A percentile compares a stretch with the other conserved stretches of the same genome.
Conservation (phyloP, 495 filamentous ascomycete species). For the Amniculicola lignicola region DNA sequence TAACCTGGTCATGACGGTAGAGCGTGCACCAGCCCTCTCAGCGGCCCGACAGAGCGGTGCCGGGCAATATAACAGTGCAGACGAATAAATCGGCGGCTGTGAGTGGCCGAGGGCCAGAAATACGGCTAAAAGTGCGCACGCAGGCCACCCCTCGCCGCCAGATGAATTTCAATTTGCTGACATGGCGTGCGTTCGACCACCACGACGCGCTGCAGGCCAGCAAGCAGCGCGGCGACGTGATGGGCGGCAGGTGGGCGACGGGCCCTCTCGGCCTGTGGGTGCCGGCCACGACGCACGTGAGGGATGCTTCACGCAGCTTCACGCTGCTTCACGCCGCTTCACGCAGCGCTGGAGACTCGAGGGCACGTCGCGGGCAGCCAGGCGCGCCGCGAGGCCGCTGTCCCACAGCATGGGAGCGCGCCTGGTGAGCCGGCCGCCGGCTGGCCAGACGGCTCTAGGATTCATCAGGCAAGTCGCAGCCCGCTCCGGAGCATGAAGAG, state of each 20-base stretch:
- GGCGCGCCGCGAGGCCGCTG: too few relatives aligned
- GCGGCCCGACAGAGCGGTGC: conserved; percentile 8
- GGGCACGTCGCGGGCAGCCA: too few relatives aligned
- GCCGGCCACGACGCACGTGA: too few relatives aligned
- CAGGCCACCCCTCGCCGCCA: background rate
- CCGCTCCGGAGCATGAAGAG: background rate
- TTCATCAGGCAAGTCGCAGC: background rate
- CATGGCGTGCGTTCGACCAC: background rate
- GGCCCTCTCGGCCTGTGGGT: too few relatives aligned
- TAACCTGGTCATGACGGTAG: background rate
- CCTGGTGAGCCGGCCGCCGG: background rate
- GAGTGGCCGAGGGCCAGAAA: conserved; percentile 12
- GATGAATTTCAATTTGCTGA: conserved; percentile 14
- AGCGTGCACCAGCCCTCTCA: conserved; percentile 2
- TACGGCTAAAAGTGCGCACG: conserved; percentile 10
- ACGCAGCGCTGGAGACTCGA: too few relatives aligned
- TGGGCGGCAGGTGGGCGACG: too few relatives aligned
- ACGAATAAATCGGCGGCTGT: conserved; percentile 7
- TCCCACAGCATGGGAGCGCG: background rate
- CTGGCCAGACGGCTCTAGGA: background rate
- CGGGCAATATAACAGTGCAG: conserved; percentile 20
- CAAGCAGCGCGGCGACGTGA: background rate
- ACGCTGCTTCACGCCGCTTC: too few relatives aligned
- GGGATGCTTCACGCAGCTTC: too few relatives aligned
- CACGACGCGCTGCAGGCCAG: background rate